These are phyloP conservation scores for Corrigiola litoralis DNA, from an alignment of 179 eudicot genomes.

Conservation along the genomic window DNA sequence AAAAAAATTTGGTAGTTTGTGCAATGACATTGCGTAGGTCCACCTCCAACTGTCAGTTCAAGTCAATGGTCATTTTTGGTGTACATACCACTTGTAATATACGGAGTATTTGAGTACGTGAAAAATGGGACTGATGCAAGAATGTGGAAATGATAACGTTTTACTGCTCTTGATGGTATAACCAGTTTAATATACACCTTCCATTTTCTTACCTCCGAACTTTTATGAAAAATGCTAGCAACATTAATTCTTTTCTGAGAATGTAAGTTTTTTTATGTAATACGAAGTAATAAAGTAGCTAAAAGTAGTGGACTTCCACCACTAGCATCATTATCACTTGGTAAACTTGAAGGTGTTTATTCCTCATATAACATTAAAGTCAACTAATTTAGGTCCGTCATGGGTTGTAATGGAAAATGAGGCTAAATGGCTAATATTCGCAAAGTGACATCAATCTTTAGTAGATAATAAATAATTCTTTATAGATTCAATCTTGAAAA, in stretches of 20 bases:
- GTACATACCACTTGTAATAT: neutral
- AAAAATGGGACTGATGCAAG: neutral
- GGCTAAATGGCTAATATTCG: too few relatives aligned
- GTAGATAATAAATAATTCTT: neutral
- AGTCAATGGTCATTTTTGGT: neutral
- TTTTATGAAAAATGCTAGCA: too few relatives aligned
- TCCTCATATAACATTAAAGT: too few relatives aligned
- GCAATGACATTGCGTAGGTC: constrained; percentile 6
- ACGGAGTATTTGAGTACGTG: neutral
- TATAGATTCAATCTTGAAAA: constrained; percentile 2
- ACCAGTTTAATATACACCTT: too few relatives aligned
- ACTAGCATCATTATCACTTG: too few relatives aligned
- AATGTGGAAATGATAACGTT: neutral
- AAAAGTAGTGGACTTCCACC: too few relatives aligned
- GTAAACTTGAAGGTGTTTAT: too few relatives aligned
- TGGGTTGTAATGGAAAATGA: constrained; percentile 12
- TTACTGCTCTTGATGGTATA: neutral
- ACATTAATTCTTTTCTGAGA: neutral
- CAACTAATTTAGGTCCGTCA: too few relatives aligned
- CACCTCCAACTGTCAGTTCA: constrained; percentile 1
- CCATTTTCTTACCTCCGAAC: too few relatives aligned
- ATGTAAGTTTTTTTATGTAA: neutral
- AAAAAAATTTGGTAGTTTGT: too few relatives aligned
- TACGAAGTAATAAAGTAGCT: too few relatives aligned
- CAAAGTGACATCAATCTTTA: too few relatives aligned